phyloP scores from a whole-genome alignment of 202 grass and related monocot genomes.

The Dendrocalamus latiflorus region DNA sequence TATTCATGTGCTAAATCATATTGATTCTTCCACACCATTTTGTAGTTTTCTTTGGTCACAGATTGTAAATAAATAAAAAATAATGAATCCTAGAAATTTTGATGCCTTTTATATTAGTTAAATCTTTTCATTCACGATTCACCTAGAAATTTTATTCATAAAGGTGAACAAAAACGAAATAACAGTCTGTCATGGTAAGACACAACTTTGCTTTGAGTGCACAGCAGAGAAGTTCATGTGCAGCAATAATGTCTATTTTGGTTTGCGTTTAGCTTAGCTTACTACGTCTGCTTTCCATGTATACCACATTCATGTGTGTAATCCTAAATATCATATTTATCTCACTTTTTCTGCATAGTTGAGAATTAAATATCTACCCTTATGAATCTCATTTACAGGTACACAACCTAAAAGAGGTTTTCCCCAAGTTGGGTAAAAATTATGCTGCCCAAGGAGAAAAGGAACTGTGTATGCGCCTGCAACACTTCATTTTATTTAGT shows the following conservation, averaged over 20 bases:
- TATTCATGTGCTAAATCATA: no score
- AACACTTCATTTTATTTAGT: slow-evolving; percentile 8
- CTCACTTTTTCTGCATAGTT: not conserved
- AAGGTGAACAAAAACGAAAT: not conserved
- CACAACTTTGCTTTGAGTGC: not conserved
- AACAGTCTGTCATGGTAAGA: not conserved
- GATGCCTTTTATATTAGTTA: not conserved
- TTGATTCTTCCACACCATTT: not conserved
- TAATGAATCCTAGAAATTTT: not conserved
- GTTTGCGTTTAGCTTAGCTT: not conserved
- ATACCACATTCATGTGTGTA: not conserved
- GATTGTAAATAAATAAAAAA: not conserved
- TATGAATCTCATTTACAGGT: slow-evolving; percentile 62
- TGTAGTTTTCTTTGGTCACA: not conserved
- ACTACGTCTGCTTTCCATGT: not conserved
- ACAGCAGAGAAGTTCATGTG: not conserved
- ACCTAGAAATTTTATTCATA: not conserved
- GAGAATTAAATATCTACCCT: not conserved
- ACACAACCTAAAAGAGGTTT: slow-evolving; percentile 63
- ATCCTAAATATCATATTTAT: not conserved
- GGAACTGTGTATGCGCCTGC: slow-evolving; percentile 56
- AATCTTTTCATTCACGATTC: not conserved
- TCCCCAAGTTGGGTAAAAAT: slow-evolving; percentile 81
- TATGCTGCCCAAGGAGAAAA: slow-evolving; percentile 86
- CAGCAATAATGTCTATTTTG: not conserved